Conservation (phyloP, 179 eudicot genomes). For the Actinidia chinensis region DNA sequence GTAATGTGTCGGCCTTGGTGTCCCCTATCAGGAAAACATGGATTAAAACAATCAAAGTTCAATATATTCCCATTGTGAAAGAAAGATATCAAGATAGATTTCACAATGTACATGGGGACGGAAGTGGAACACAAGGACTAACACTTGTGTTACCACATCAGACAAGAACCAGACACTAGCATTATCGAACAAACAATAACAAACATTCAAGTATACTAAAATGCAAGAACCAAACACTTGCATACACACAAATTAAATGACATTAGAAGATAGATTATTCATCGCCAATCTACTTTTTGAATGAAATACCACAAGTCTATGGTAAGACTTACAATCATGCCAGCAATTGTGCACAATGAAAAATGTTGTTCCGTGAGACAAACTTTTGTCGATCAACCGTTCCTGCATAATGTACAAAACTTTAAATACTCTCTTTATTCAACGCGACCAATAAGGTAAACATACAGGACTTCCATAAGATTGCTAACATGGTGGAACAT, state of each 20-base stretch:
- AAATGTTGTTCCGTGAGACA: constrained; percentile 67
- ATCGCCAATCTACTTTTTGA: too few relatives aligned
- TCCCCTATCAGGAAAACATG: constrained; percentile 39
- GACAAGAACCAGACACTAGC: too few relatives aligned
- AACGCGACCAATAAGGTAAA: too few relatives aligned
- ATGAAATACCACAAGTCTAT: not conserved
- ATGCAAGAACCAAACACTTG: too few relatives aligned
- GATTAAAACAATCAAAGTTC: not conserved
- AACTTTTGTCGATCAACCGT: constrained; percentile 57
- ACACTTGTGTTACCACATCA: too few relatives aligned
- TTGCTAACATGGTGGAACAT: constrained; percentile 52
- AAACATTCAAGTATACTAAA: too few relatives aligned
- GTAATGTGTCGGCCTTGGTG: constrained; percentile 73
- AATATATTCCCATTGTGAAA: not conserved
- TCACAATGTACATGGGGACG: not conserved
- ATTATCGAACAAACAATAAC: too few relatives aligned
- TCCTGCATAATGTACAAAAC: constrained; percentile 36
- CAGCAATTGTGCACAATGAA: constrained; percentile 73
- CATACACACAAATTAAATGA: too few relatives aligned
- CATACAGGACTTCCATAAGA: not conserved
- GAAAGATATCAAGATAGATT: not conserved
- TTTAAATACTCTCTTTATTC: not conserved
- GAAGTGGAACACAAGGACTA: too few relatives aligned
- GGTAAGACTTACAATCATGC: constrained; percentile 54
- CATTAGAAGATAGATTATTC: too few relatives aligned